A percentile compares a stretch with the other conserved stretches of the same genome.
These are phyloP conservation scores for Bifiguratus adelaidae DNA, from an alignment of 192 early-diverging fungal genomes.

Conservation along the genomic window DNA sequence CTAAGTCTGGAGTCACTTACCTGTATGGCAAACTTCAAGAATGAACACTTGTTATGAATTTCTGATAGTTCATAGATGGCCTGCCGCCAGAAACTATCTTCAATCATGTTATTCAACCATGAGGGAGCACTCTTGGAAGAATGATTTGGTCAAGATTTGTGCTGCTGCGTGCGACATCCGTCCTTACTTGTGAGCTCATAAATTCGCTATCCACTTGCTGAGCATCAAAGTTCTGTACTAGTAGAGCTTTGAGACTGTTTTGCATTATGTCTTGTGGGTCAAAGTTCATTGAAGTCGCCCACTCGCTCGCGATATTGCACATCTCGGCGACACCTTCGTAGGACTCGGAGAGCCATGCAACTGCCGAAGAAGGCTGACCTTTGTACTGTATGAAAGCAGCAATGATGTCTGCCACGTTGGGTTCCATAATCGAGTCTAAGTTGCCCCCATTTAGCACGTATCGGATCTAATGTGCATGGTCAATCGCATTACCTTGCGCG, in stretches of 20 bases:
- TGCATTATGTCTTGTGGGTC: constrained; percentile 28
- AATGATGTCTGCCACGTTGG: too few relatives aligned
- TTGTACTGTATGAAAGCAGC: too few relatives aligned
- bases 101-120: constrained; percentile 46
- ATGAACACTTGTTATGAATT: constrained; percentile 42
- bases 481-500: too few relatives aligned
- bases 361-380: too few relatives aligned
- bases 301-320: constrained; percentile 32
- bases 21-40: constrained; percentile 54
- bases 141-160: not conserved
- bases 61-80: constrained; percentile 58
- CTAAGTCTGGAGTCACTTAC: constrained; percentile 4
- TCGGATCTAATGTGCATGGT: too few relatives aligned
- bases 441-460: too few relatives aligned
- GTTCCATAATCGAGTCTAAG: too few relatives aligned
- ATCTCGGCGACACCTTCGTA: constrained; percentile 40
- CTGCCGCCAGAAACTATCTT: constrained; percentile 50
- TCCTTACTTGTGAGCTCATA: constrained; percentile 21
- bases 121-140: constrained; percentile 24
- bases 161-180: not conserved
- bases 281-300: constrained; percentile 23
- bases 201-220: constrained; percentile 37
- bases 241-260: constrained; percentile 38
- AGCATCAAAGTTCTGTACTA: constrained; percentile 52
- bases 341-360: constrained; percentile 32